Evolutionary conservation across 208 protist species (phyloP).

Genomic region (Angomonas ambiguus): DNA sequence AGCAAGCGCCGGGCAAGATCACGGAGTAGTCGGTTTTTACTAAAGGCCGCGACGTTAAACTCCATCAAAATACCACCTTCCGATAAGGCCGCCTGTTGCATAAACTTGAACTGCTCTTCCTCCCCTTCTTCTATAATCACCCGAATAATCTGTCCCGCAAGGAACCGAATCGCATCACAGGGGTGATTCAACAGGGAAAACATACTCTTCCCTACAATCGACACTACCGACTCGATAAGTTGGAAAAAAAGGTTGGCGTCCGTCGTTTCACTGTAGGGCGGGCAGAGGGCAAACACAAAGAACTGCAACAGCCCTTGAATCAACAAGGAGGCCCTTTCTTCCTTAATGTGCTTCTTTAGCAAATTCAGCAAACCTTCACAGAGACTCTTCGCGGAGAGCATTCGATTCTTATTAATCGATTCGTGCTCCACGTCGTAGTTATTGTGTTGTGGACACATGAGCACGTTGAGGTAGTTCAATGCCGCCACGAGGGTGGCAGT

Average conservation of each 20-base stretch:
- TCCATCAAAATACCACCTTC: constrained; percentile 86
- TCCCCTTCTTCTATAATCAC: constrained; percentile 90
- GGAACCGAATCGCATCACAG: constrained; percentile 76
- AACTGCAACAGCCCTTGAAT: constrained; percentile 82
- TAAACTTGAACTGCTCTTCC: constrained; percentile 65
- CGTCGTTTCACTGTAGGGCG: constrained; percentile 88
- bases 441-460: constrained; percentile 93
- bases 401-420: constrained; percentile 82
- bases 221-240: constrained; percentile 61
- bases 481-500: constrained; percentile 67
- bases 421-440: constrained; percentile 89
- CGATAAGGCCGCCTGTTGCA: constrained; percentile 80
- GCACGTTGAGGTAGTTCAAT: constrained; percentile 83
- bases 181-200: constrained; percentile 75
- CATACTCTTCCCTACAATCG: constrained; percentile 59
- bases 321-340: constrained; percentile 77
- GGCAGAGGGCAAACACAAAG: constrained; percentile 88
- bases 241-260: constrained; percentile 59
- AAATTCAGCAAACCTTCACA: constrained; percentile 59
- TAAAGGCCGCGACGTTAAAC: constrained; percentile 80
- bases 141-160: constrained; percentile 85
- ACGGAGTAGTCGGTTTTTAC: constrained; percentile 49
- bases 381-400: constrained; percentile 75
- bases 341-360: constrained; percentile 60
- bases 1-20: constrained; percentile 85